Evolutionary conservation across 1,284 basidiomycete species (phyloP).

Genomic region (Apiotrichum montevideense): DNA sequence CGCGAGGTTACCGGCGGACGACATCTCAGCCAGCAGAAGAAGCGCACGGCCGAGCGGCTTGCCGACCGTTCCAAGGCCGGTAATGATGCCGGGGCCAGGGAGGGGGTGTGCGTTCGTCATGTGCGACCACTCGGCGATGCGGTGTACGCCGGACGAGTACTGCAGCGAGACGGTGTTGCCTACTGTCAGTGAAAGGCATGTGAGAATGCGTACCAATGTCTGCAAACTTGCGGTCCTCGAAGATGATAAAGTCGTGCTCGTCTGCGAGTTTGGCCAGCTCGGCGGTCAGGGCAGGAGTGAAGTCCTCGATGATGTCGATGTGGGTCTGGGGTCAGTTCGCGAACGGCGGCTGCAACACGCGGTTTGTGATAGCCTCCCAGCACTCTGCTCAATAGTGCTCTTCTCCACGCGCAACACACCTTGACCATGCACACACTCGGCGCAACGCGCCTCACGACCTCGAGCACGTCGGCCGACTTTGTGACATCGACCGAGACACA

Average conservation of each 20-base stretch:
- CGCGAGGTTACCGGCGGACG: slow-evolving; percentile 78
- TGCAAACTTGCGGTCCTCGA: slow-evolving; percentile 98
- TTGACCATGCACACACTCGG: slow-evolving; percentile 90
- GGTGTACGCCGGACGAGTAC: slow-evolving; percentile 88
- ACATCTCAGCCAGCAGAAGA: slow-evolving; percentile 94
- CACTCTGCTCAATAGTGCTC: neutral
- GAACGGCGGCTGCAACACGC: too few species aligned
- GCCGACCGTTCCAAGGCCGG: slow-evolving; percentile 80
- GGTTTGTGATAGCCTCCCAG: neutral
- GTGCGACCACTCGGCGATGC: slow-evolving; percentile 92
- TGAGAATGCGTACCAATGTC: slow-evolving; percentile 71
- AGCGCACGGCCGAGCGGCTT: slow-evolving; percentile 77
- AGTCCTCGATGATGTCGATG: slow-evolving; percentile 92
- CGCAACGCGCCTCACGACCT: slow-evolving; percentile 81
- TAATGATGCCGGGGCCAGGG: slow-evolving; percentile 87
- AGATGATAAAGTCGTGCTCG: slow-evolving; percentile 91
- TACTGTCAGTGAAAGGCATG: slow-evolving; percentile 39
- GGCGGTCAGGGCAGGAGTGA: slow-evolving; percentile 66
- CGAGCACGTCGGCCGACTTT: slow-evolving; percentile 69
- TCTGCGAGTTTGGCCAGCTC: slow-evolving; percentile 64
- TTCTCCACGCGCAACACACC: slow-evolving; percentile 52
- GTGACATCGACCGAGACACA: slow-evolving; percentile 95
- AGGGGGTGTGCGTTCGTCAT: slow-evolving; percentile 95
- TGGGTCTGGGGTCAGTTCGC: slow-evolving; percentile 64
- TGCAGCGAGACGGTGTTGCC: slow-evolving; percentile 95